These are phyloP conservation scores for Nothomitra cinnamomea DNA, from an alignment of 2,329 filamentous ascomycete genomes.

Conservation along the genomic window DNA sequence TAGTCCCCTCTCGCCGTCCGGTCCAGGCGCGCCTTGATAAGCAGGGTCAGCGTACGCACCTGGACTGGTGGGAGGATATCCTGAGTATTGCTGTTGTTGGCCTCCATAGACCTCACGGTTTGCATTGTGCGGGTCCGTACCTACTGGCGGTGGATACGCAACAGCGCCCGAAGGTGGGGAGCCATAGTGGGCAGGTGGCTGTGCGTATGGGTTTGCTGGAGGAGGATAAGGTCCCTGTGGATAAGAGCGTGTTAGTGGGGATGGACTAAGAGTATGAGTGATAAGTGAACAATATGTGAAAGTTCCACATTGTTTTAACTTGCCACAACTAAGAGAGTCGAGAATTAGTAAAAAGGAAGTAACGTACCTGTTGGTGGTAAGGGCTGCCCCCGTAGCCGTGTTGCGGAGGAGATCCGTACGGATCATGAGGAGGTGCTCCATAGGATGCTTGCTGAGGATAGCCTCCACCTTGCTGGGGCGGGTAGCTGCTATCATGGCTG, in stretches of 20 bases:
- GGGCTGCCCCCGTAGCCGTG: not conserved
- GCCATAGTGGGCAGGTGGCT: not conserved
- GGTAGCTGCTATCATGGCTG: not conserved
- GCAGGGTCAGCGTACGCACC: slow-evolving; percentile 1
- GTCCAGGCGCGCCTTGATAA: not conserved
- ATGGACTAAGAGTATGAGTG: not conserved
- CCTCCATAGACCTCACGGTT: not conserved
- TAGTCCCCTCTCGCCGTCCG: slow-evolving; percentile 19
- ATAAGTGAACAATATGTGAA: not conserved
- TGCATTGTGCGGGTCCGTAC: not conserved
- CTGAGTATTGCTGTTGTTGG: not conserved
- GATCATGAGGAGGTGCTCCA: not conserved
- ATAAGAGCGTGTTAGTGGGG: not conserved
- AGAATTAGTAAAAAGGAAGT: not conserved
- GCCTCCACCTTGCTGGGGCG: not conserved
- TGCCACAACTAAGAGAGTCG: not conserved
- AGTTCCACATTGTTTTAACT: no score
- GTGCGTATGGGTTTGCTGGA: not conserved
- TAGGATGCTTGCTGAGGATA: not conserved
- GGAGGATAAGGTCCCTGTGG: not conserved
- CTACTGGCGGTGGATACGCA: no score
- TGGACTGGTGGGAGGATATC: not conserved
- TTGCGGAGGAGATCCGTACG: not conserved
- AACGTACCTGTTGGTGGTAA: slow-evolving; percentile 1
- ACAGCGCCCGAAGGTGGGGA: not conserved